Base-by-base conservation (phyloP, 2,329 filamentous ascomycete species). In the Aspergillus sp. region DNA sequence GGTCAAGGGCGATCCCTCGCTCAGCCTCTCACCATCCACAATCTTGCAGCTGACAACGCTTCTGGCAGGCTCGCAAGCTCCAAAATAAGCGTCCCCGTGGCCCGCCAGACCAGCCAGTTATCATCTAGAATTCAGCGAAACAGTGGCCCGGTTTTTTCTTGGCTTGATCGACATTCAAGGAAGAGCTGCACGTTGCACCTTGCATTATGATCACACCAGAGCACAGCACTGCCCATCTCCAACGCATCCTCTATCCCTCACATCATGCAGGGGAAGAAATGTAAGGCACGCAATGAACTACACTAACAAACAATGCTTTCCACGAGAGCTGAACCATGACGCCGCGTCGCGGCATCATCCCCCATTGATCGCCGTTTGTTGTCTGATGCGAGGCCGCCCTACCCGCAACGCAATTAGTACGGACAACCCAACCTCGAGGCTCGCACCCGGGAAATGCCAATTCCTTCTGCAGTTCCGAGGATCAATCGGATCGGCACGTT, bases 261-360 rank as follows among this genome's bases (percentile, higher is more conserved):
- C 51, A 3, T 46, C 41, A 43, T 54, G 51, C 43, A 54, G 51
- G 51, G 43, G 51, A 45, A 53, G 7, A 33, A 27, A 53, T 27
- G 50, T 37, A 53, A 45, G 50, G 17, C 40, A 25, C 40, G 19
- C 40, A 23, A 27, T 17, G 50, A 33, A 49, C n/a, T 11, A 35
- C 17, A 35, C 17, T 19, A 39, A 19, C 31, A 4, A 11, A 17
- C 44, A 46, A 31, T 31, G 23, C 15, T 46, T 7, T 46, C 25
- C 27, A 3, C 25, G 25, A 31, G 23, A 46, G 14, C 17, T 31
- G 27, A 31, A 33, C 12, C 43, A 21, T 6, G 21, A 5, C 41
- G 25, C 41, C 6, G 6, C 19, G 12, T 23, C 12, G 25, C 41
- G 15, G 6, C 19, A 14, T 23, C 12, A 15, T 23, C 19, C 41